Evolutionary conservation across 495 filamentous ascomycete species (phyloP), one percentile per base, ranked within the genome.

Genomic region (Podospora pseudocomata): DNA sequence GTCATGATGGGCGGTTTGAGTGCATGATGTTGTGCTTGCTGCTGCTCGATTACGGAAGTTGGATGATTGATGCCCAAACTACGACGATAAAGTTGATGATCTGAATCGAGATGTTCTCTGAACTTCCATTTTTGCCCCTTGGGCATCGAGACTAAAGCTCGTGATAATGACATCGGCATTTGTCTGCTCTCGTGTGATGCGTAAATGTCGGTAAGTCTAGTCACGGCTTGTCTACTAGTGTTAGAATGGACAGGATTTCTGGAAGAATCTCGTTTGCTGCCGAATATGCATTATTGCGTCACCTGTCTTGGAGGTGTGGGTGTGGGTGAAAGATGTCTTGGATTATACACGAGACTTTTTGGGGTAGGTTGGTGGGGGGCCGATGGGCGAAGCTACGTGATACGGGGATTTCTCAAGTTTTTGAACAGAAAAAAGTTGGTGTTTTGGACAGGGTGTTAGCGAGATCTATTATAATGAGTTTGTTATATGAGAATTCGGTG

Each of bases 221-320:
- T 49, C 39, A 49, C 9, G 5, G 39, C 13, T 13, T 13, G 39
- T 49, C 39, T 3, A 3, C 15, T 49, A 49, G 39, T 11, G 39
- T 49, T 49, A 3, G 13, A 49, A 13, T 49, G 39, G 39, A 6
- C 39, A 16, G 39, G 39, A 49, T 49, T 49, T 49, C 63, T 64
- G 34, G 34, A 49, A 64, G 23, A 20, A 28, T 54, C 63, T 26
- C 23, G 26, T 32, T 30, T 9, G n/a, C 23, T 4, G 59, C 5
- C 1, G 27, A 28, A 23, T 61, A 39, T 69, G 67, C 67, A 69
- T 20, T 57, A 69, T 69, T 69, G 63, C 67, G 63, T 69, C 67
- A 69, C 67, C 26, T 58, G 49, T 65, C 60, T 56, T 28, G 20
- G 6, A 23, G 28, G 39, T 49, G 39, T 18, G 39, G 39, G 39